These are phyloP conservation scores for Colletotrichum lini DNA, from an alignment of 2,329 filamentous ascomycete genomes.

Conservation along the genomic window DNA sequence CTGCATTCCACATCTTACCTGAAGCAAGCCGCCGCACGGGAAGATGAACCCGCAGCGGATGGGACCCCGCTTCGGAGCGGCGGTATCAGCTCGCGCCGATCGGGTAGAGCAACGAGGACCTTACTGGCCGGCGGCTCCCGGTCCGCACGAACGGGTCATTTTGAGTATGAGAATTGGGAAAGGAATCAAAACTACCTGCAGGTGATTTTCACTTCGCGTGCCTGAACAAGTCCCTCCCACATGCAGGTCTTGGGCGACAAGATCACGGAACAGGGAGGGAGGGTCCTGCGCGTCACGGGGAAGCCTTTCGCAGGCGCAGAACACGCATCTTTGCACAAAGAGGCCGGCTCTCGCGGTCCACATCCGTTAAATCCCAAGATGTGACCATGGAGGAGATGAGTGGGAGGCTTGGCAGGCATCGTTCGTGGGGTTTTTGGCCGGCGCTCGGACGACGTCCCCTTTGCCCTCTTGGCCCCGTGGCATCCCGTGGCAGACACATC, in stretches of 20 bases:
- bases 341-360: constrained; percentile 6
- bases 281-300: not conserved
- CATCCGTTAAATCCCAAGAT: not conserved
- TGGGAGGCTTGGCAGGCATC: constrained; percentile 12
- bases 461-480: not conserved
- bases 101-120: not conserved
- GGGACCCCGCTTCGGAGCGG: constrained; percentile 24
- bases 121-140: constrained; percentile 13
- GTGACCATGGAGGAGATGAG: constrained; percentile 13
- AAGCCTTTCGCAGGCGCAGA: not conserved
- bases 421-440: not conserved
- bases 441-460: constrained; percentile 23
- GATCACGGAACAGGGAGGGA: not conserved
- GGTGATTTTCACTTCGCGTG: constrained; percentile 22
- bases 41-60: not conserved
- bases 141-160: constrained; percentile 10
- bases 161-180: not conserved
- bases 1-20: constrained; percentile 13
- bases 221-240: constrained; percentile 4
- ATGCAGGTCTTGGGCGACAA: constrained; percentile 11
- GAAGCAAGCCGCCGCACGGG: constrained; percentile 27
- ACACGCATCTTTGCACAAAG: not conserved
- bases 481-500: constrained; percentile 26
- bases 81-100: constrained; percentile 3
- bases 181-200: constrained; percentile 14